Conservation (phyloP, 768 basidiomycete genomes). For the Kwoniella heveanensis region DNA sequence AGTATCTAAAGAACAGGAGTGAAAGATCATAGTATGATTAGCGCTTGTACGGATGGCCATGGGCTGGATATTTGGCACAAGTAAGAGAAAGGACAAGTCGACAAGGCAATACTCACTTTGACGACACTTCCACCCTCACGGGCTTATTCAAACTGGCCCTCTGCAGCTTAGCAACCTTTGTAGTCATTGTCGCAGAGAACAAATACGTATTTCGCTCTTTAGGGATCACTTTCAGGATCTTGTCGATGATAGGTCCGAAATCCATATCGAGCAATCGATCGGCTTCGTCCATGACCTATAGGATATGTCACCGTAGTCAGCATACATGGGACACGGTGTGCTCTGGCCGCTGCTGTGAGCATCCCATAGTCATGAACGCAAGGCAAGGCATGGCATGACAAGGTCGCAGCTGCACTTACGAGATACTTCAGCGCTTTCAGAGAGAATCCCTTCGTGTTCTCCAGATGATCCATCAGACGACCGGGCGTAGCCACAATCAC, state of each 20-base stretch:
- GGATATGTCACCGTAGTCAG: no score
- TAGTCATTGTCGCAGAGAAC: slow-evolving; percentile 98
- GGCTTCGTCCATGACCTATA: slow-evolving; percentile 93
- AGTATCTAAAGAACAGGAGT: slow-evolving; percentile 62
- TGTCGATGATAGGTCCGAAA: slow-evolving; percentile 92
- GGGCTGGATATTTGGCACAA: no score
- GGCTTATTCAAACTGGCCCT: slow-evolving; percentile 90
- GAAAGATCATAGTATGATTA: no score
- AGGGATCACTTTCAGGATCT: slow-evolving; percentile 91
- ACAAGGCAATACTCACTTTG: slow-evolving; percentile 88
- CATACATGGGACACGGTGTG: no score
- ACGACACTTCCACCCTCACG: slow-evolving; percentile 86
- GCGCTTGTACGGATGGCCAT: no score
- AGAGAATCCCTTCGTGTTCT: slow-evolving; percentile 96
- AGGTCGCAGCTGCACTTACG: slow-evolving; percentile 60
- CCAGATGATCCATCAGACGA: slow-evolving; percentile 86
- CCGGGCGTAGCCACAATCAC: slow-evolving; percentile 95
- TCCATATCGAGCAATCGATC: slow-evolving; percentile 95
- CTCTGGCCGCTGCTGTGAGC: no score
- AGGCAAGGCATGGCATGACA: neutral
- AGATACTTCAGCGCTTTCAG: slow-evolving; percentile 81
- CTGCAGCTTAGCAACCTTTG: slow-evolving; percentile 94
- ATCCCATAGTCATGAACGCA: no score
- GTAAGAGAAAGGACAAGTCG: no score
- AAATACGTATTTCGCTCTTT: slow-evolving; percentile 92